These are phyloP conservation scores for Russula sp. DNA, from an alignment of 768 basidiomycete species.

Conservation along the genomic window DNA sequence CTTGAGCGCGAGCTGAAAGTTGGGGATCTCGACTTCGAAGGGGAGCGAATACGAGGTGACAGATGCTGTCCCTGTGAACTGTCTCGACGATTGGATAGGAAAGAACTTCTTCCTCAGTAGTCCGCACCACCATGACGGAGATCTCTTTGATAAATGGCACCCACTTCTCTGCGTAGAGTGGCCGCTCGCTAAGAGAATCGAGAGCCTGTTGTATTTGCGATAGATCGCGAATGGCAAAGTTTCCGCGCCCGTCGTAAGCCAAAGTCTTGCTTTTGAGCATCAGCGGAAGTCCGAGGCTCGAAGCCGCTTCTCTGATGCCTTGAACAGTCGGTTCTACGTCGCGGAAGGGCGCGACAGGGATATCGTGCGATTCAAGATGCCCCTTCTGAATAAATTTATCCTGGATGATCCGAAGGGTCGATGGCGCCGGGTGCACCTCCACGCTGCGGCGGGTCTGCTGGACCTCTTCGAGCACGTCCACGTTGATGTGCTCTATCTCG, in stretches of 20 bases:
- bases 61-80: conserved; percentile 87
- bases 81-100: conserved; percentile 95
- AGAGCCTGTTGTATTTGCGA: conserved; percentile 45
- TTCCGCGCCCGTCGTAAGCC: conserved; percentile 95
- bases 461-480: conserved; percentile 58
- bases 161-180: conserved; percentile 92
- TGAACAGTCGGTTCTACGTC: conserved; percentile 47
- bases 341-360: conserved; percentile 54
- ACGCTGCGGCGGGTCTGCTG: conserved; percentile 32
- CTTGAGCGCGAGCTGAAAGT: conserved; percentile 53
- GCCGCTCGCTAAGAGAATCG: conserved; percentile 56
- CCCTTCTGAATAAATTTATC: conserved; percentile 60
- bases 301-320: conserved; percentile 45
- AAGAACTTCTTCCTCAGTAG: conserved; percentile 57
- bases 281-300: conserved; percentile 69
- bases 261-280: conserved; percentile 96
- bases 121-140: conserved; percentile 94
- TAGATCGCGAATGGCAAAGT: conserved; percentile 61
- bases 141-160: conserved; percentile 84
- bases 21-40: conserved; percentile 52
- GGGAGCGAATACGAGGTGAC: conserved; percentile 89
- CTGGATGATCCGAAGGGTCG: conserved; percentile 82
- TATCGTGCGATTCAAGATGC: conserved; percentile 42
- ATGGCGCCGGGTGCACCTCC: conserved; percentile 63
- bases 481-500: conserved; percentile 96